Evolutionary conservation across 2,329 filamentous ascomycete species (phyloP).

Genomic region (Colletotrichum sidae): DNA sequence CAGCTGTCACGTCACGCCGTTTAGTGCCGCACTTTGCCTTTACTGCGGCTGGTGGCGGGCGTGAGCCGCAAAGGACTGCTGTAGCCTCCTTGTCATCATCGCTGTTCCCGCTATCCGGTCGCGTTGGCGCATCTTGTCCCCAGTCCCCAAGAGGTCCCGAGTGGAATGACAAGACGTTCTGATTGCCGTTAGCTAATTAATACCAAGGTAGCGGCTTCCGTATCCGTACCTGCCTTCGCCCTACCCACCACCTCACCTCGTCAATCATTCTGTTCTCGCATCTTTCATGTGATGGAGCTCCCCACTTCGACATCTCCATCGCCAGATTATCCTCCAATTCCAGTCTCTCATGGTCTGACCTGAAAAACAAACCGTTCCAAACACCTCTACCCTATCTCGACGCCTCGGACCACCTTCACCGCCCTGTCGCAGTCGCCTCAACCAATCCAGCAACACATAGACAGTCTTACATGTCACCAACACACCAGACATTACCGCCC

Average conservation of each 20-base stretch:
- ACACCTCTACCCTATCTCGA: no score
- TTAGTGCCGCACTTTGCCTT: no score
- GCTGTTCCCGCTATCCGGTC: conserved; percentile 28
- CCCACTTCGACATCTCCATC: conserved; percentile 27
- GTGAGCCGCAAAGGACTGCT: no score
- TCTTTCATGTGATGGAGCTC: conserved; percentile 38
- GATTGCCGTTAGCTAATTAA: no score
- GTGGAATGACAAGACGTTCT: no score
- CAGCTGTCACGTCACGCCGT: no score
- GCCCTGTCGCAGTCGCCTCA: neutral
- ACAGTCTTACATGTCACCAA: no score
- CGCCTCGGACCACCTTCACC: neutral
- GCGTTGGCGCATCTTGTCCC: conserved; percentile 25
- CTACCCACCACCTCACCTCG: neutral
- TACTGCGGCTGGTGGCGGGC: no score
- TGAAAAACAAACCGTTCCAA: conserved; percentile 16
- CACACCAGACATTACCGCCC: neutral
- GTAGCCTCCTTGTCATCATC: neutral
- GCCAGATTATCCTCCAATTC: conserved; percentile 8
- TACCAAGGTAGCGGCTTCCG: no score
- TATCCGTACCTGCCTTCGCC: no score
- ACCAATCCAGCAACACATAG: neutral
- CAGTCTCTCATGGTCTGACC: conserved; percentile 25
- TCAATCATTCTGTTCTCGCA: conserved; percentile 10
- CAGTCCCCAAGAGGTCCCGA: no score